A percentile compares a stretch with the other conserved stretches of the same genome.
Conservation (phyloP, 768 basidiomycete species). For the Tricholoma hemisulphureum region DNA sequence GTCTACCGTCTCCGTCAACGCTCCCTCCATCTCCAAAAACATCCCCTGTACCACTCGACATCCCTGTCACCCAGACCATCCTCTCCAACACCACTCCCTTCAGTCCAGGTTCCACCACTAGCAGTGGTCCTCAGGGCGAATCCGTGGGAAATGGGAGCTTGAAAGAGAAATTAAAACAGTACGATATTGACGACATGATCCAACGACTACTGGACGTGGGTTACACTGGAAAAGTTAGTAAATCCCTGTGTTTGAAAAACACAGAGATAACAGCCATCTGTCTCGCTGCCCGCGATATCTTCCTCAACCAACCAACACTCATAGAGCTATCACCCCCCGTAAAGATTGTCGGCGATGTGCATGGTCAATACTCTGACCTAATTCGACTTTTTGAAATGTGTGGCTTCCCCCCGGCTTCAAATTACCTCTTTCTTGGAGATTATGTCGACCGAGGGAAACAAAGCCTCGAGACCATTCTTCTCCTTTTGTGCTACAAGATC, state of each 20-base stretch:
- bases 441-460: slow-evolving; percentile 99
- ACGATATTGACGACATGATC: slow-evolving; percentile 99
- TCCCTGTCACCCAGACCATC: slow-evolving; percentile 81
- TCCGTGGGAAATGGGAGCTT: slow-evolving; percentile 41
- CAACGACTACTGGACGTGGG: slow-evolving; percentile 93
- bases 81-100: slow-evolving; percentile 65
- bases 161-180: slow-evolving; percentile 62
- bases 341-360: slow-evolving; percentile 99
- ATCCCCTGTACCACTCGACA: slow-evolving; percentile 62
- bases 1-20: slow-evolving; percentile 37
- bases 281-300: slow-evolving; percentile 92
- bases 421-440: slow-evolving; percentile 98
- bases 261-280: slow-evolving; percentile 93
- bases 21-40: slow-evolving; percentile 39
- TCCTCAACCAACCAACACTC: slow-evolving; percentile 93
- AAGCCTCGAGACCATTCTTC: slow-evolving; percentile 94
- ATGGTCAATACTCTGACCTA: slow-evolving; percentile 98
- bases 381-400: slow-evolving; percentile 99
- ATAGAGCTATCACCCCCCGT: slow-evolving; percentile 97
- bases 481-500: slow-evolving; percentile 98
- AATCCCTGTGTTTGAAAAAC: slow-evolving; percentile 93
- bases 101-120: slow-evolving; percentile 50
- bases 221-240: slow-evolving; percentile 97
- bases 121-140: slow-evolving; percentile 40
- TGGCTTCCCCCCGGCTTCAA: slow-evolving; percentile 94